Evolutionary conservation across 768 basidiomycete genomes (phyloP).

Genomic region (Pisolithus orientalis): DNA sequence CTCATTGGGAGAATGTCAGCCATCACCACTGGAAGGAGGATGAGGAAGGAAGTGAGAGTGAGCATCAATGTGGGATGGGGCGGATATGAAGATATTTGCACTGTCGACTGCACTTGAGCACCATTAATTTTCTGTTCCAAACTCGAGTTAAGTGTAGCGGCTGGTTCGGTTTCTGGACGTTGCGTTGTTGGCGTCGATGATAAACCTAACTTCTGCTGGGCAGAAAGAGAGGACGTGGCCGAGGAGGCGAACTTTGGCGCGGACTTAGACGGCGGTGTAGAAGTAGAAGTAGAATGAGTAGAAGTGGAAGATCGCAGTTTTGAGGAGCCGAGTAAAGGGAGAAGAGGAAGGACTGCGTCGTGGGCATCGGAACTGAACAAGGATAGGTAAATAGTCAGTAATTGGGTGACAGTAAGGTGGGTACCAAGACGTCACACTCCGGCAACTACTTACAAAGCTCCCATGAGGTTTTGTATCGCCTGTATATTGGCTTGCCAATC

Average conservation of each 20-base stretch:
- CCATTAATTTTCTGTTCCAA: background rate
- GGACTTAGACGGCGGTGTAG: conserved; percentile 16
- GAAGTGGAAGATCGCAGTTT: conserved; percentile 32
- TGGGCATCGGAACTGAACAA: conserved; percentile 53
- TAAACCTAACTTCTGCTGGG: background rate
- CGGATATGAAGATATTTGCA: conserved; percentile 1
- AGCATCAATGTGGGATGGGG: conserved; percentile 30
- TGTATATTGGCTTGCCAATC: conserved; percentile 88
- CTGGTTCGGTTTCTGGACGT: background rate
- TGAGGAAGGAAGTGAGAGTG: conserved; percentile 37
- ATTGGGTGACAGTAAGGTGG: no score
- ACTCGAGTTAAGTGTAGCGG: background rate
- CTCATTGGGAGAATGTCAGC: conserved; percentile 41
- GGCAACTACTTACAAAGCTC: conserved; percentile 51
- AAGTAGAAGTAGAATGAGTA: background rate
- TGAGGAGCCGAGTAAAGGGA: conserved; percentile 14
- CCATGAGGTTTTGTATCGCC: conserved; percentile 90
- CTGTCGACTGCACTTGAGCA: background rate
- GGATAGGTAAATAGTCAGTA: background rate
- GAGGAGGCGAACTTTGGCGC: conserved; percentile 32
- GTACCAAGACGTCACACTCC: background rate
- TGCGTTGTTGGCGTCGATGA: background rate
- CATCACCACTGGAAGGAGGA: conserved; percentile 37
- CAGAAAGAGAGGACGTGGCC: conserved; percentile 29
- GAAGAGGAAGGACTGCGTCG: conserved; percentile 45